Conservation (phyloP, 169 alveolate genomes). For the Amoebophrya sp. region DNA sequence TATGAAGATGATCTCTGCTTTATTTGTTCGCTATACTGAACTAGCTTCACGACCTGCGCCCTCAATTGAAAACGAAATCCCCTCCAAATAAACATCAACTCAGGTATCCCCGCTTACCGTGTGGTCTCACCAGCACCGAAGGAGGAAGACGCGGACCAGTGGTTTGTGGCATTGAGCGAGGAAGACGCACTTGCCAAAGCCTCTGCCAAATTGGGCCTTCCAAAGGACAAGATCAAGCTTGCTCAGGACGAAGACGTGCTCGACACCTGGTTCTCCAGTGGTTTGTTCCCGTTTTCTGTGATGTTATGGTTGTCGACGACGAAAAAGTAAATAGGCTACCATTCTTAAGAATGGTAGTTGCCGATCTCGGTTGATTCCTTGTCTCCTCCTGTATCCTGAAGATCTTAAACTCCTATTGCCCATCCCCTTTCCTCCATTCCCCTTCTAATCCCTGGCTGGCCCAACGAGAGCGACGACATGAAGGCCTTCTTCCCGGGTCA, state of each 20-base stretch:
- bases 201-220: conserved; percentile 63
- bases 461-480: conserved; percentile 80
- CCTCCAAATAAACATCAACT: too few relatives aligned
- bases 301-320: conserved; percentile 36
- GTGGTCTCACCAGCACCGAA: too few relatives aligned
- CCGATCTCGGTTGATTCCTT: not conserved
- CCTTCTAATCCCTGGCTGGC: conserved; percentile 86
- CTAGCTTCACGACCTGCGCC: too few relatives aligned
- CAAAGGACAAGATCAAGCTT: conserved; percentile 65
- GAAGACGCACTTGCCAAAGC: conserved; percentile 84
- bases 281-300: conserved; percentile 92
- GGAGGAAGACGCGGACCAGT: conserved; percentile 61
- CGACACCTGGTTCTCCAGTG: conserved; percentile 99
- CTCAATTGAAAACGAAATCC: too few relatives aligned
- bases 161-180: conserved; percentile 71
- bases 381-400: not conserved
- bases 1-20: too few relatives aligned
- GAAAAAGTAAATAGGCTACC: conserved; percentile 22
- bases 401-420: not conserved
- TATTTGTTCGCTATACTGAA: too few relatives aligned
- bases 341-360: not conserved
- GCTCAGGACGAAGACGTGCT: conserved; percentile 97
- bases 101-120: too few relatives aligned
- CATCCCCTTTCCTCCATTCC: not conserved
- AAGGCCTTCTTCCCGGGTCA: conserved; percentile 68